Percentiles rank a stretch among this genome's conserved stretches.
Evolutionary conservation across 2,329 filamentous ascomycete species (phyloP).

Genomic region (Aureobasidium namibiae): DNA sequence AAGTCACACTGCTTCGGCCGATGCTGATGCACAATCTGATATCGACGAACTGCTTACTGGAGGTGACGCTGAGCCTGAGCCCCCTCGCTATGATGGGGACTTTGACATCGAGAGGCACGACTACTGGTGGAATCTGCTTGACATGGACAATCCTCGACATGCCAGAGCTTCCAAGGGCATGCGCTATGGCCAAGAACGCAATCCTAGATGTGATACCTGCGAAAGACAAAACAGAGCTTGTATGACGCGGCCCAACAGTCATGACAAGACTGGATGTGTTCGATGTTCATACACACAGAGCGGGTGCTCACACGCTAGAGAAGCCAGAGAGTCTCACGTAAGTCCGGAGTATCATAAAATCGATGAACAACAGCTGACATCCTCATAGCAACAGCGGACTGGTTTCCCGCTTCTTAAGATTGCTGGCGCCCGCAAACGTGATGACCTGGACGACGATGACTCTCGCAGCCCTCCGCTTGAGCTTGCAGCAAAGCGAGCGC

Average conservation of each 20-base stretch:
- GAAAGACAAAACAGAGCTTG: conserved; percentile 6
- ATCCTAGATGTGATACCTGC: conserved; percentile 6
- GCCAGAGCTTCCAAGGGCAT: conserved; percentile 9
- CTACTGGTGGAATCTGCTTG: conserved; percentile 12
- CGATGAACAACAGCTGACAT: not conserved
- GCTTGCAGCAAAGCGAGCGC: conserved; percentile 1
- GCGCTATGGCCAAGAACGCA: conserved; percentile 4
- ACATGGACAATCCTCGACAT: conserved; percentile 6
- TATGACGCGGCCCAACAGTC: conserved; percentile 9
- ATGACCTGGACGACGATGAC: conserved; percentile 3
- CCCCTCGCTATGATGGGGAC: conserved; percentile 7
- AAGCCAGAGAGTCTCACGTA: conserved; percentile 10
- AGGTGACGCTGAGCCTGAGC: conserved; percentile 7
- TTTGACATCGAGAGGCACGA: conserved; percentile 11
- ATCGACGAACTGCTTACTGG: conserved; percentile 1
- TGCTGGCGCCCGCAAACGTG: not conserved
- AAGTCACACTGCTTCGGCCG: not conserved
- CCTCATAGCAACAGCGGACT: conserved; percentile 5
- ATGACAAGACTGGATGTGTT: conserved; percentile 12
- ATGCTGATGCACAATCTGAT: conserved; percentile 4
- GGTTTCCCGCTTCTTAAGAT: not conserved
- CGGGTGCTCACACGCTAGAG: conserved; percentile 8
- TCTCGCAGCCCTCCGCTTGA: conserved; percentile 2
- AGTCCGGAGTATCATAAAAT: not conserved
- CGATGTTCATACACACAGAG: conserved; percentile 10